Evolutionary conservation across 768 basidiomycete genomes (phyloP).

Genomic region (Lentinula sp.): DNA sequence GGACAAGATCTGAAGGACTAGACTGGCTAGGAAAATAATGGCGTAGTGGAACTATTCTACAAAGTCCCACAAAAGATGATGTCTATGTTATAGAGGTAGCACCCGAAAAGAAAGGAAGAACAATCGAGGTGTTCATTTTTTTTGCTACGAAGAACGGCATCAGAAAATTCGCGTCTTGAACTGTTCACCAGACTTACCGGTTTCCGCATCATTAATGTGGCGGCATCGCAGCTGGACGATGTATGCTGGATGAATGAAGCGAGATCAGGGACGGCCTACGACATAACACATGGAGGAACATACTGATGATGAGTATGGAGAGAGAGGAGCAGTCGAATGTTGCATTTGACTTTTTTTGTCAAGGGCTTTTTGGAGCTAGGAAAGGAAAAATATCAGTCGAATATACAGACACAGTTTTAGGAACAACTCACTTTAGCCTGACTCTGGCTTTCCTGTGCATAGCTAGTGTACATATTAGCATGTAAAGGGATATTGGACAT

Average conservation of each 20-base stretch:
- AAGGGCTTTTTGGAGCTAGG: slow-evolving; percentile 58
- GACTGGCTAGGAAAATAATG: background rate
- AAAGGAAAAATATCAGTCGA: slow-evolving; percentile 6
- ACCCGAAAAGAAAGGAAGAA: background rate
- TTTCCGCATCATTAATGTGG: slow-evolving; percentile 54
- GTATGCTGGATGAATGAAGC: slow-evolving; percentile 21
- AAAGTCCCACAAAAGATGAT: slow-evolving; percentile 1
- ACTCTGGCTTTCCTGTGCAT: slow-evolving; percentile 50
- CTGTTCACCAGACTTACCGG: slow-evolving; percentile 25
- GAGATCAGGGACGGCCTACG: background rate
- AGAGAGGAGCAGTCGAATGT: slow-evolving; percentile 16
- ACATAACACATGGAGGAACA: background rate
- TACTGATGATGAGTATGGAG: slow-evolving; percentile 9
- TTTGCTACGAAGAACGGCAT: background rate
- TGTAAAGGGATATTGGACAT: slow-evolving; percentile 62
- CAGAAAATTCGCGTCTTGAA: background rate
- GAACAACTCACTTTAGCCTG: slow-evolving; percentile 58
- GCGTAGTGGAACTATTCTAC: background rate
- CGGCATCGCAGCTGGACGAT: slow-evolving; percentile 32
- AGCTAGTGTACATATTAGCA: slow-evolving; percentile 62
- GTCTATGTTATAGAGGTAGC: slow-evolving; percentile 1
- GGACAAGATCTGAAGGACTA: background rate
- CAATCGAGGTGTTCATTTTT: slow-evolving; percentile 1
- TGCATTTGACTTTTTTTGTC: slow-evolving; percentile 34
- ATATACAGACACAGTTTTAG: too few species aligned